These are phyloP conservation scores for Nephelium lappaceum DNA, from an alignment of 345 rosid species.

Conservation along the genomic window DNA sequence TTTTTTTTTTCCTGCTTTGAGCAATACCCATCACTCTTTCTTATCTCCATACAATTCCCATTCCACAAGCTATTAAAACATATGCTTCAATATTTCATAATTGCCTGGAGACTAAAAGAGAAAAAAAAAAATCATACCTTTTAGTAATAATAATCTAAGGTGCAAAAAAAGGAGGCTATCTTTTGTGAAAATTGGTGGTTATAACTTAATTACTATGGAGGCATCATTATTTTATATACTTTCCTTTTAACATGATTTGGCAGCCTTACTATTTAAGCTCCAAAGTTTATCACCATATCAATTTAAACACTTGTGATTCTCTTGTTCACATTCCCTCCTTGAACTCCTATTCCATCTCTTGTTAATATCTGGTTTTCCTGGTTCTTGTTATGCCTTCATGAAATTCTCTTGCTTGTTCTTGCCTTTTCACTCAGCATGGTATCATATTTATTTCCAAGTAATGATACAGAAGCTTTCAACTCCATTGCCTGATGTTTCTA, in stretches of 20 bases:
- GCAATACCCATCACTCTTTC: slow-evolving; percentile 40
- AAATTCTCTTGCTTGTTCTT: slow-evolving; percentile 22
- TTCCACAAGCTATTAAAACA: slow-evolving; percentile 30
- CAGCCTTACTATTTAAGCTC: slow-evolving; percentile 34
- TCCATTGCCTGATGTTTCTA: slow-evolving; percentile 19
- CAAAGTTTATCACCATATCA: slow-evolving; percentile 23
- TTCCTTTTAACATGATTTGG: slow-evolving; percentile 23
- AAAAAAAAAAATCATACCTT: slow-evolving; percentile 12
- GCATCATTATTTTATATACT: slow-evolving; percentile 24
- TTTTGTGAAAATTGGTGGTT: slow-evolving; percentile 20
- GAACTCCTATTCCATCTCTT: slow-evolving; percentile 15
- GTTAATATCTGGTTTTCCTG: slow-evolving; percentile 10
- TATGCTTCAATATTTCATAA: slow-evolving; percentile 35
- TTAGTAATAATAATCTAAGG: slow-evolving; percentile 17
- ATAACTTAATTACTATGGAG: slow-evolving; percentile 12
- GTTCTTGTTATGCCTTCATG: neutral
- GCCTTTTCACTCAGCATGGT: slow-evolving; percentile 28
- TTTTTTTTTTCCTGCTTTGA: slow-evolving; percentile 24
- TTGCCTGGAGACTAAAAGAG: slow-evolving; percentile 25
- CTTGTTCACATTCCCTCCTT: slow-evolving; percentile 22
- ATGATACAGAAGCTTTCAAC: slow-evolving; percentile 18
- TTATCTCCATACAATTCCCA: slow-evolving; percentile 36
- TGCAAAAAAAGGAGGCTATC: slow-evolving; percentile 10
- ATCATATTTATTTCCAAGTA: slow-evolving; percentile 6
- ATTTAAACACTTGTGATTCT: slow-evolving; percentile 22